phyloP scores from a whole-genome alignment of 805 yeast species.

The Starmerella bombicola region DNA sequence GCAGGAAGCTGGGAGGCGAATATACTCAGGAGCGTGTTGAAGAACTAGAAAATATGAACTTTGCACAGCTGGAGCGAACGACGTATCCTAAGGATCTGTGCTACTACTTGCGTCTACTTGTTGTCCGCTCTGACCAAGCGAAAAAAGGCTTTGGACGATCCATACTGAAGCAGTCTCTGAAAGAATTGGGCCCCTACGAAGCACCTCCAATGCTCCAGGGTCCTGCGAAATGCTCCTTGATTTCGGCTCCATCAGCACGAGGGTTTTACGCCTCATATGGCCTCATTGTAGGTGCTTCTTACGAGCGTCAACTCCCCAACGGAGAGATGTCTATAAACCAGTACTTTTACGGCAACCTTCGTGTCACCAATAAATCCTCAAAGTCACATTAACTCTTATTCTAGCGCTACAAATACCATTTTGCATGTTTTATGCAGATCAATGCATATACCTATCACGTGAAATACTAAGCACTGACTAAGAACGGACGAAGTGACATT shows the following conservation, averaged over 20 bases:
- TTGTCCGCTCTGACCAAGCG: slow-evolving; percentile 5
- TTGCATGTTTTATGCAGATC: too few relatives aligned
- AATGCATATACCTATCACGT: too few relatives aligned
- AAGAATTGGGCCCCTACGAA: background rate
- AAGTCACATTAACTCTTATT: too few relatives aligned
- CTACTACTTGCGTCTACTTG: slow-evolving; percentile 1
- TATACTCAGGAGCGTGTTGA: background rate
- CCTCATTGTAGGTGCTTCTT: background rate
- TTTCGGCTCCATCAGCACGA: slow-evolving; percentile 13
- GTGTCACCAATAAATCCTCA: too few relatives aligned
- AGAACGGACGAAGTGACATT: background rate
- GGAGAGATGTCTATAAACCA: slow-evolving; percentile 1
- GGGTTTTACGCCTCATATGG: slow-evolving; percentile 10
- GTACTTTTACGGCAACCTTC: slow-evolving; percentile 8
- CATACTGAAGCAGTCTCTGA: slow-evolving; percentile 17
- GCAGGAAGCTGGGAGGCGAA: background rate
- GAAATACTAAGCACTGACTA: slow-evolving; percentile 1
- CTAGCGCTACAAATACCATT: too few relatives aligned
- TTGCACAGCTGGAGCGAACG: background rate
- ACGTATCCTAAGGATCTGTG: slow-evolving; percentile 5
- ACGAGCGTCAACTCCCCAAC: slow-evolving; percentile 2
- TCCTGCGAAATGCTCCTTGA: slow-evolving; percentile 11
- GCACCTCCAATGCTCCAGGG: slow-evolving; percentile 2
- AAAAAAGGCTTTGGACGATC: slow-evolving; percentile 6
- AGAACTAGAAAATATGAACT: background rate